Conservation (phyloP, 2,329 filamentous ascomycete species). For the Dendryphion nanum region DNA sequence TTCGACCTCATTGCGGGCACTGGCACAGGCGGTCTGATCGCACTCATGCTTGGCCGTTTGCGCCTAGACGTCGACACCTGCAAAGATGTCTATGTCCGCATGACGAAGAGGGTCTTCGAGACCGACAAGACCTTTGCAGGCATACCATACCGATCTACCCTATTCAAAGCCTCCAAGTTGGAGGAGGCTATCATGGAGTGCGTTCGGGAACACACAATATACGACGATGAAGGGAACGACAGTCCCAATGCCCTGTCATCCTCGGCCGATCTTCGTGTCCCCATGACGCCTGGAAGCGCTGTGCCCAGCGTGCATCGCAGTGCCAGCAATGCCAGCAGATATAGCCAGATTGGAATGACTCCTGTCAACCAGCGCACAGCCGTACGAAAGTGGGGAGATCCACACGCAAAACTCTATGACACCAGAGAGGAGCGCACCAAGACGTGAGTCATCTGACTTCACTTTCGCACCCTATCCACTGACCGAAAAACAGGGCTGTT, state of each 20-base stretch:
- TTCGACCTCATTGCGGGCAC: slow-evolving; percentile 97
- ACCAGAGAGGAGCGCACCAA: slow-evolving; percentile 81
- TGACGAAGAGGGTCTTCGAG: slow-evolving; percentile 93
- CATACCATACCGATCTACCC: slow-evolving; percentile 87
- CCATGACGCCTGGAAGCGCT: slow-evolving; percentile 38
- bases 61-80: slow-evolving; percentile 93
- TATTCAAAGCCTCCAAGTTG: slow-evolving; percentile 95
- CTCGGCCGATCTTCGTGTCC: slow-evolving; percentile 42
- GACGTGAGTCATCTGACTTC: slow-evolving; percentile 63
- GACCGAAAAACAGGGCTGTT: slow-evolving; percentile 62
- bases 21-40: slow-evolving; percentile 92
- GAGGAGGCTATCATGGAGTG: slow-evolving; percentile 91
- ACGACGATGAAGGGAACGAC: slow-evolving; percentile 82
- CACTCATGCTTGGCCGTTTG: slow-evolving; percentile 91
- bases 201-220: slow-evolving; percentile 76
- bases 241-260: slow-evolving; percentile 44
- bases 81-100: slow-evolving; percentile 93
- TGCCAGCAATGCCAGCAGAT: slow-evolving; percentile 75
- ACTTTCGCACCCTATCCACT: slow-evolving; percentile 9
- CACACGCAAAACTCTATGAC: slow-evolving; percentile 86
- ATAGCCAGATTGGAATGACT: slow-evolving; percentile 74
- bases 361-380: slow-evolving; percentile 51
- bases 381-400: slow-evolving; percentile 68
- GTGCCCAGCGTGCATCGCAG: slow-evolving; percentile 53
- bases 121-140: slow-evolving; percentile 97